Evolutionary conservation across 2,329 filamentous ascomycete genomes (phyloP).

Genomic region (Claviceps paspali): DNA sequence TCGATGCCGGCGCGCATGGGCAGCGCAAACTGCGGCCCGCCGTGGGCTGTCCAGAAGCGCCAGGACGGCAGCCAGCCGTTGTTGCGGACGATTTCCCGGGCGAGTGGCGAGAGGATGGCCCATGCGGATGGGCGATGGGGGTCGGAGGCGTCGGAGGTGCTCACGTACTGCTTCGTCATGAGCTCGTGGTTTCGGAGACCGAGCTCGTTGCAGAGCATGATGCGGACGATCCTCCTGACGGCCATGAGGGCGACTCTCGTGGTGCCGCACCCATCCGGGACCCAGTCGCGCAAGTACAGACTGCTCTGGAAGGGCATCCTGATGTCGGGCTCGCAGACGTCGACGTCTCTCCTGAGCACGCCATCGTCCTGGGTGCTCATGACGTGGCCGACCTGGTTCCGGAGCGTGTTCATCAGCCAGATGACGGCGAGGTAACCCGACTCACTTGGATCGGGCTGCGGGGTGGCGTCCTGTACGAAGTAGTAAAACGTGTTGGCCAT

Average conservation of each 20-base stretch:
- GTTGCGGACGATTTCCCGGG: background rate
- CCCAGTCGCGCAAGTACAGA: slow-evolving; percentile 7
- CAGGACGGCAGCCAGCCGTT: background rate
- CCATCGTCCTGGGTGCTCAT: slow-evolving; percentile 2
- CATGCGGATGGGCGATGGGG: slow-evolving; percentile 1
- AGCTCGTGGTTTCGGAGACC: slow-evolving; percentile 5
- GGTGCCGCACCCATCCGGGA: slow-evolving; percentile 4
- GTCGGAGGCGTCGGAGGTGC: background rate
- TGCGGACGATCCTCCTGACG: slow-evolving; percentile 5
- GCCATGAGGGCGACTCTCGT: slow-evolving; percentile 1
- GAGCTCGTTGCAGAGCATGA: slow-evolving; percentile 9
- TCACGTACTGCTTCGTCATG: slow-evolving; percentile 4
- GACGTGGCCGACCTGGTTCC: slow-evolving; percentile 7
- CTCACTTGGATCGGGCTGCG: slow-evolving; percentile 2
- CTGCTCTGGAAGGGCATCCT: background rate
- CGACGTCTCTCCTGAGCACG: background rate
- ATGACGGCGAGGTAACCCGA: slow-evolving; percentile 6
- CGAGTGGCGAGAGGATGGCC: background rate
- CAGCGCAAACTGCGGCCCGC: slow-evolving; percentile 8
- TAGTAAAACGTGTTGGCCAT: slow-evolving; percentile 9
- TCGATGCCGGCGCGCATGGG: slow-evolving; percentile 8
- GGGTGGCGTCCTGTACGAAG: slow-evolving; percentile 6
- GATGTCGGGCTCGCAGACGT: slow-evolving; percentile 1
- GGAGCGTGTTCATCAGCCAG: slow-evolving; percentile 10
- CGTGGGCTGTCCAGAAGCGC: slow-evolving; percentile 6